Base-by-base conservation (phyloP, 75 land plant genomes). In the Pinus taeda region DNA sequence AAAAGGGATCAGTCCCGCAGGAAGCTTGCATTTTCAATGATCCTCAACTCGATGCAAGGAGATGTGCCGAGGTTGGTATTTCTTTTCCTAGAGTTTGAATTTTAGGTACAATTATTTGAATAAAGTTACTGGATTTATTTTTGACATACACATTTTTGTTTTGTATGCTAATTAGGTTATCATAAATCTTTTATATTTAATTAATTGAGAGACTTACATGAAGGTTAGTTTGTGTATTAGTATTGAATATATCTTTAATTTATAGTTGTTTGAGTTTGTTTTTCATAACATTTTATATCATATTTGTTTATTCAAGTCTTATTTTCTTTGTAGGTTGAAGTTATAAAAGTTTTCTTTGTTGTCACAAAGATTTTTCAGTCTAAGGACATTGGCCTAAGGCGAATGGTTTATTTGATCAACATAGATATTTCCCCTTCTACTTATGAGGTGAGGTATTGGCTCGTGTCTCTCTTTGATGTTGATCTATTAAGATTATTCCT, bases 1-100 rank as follows among this genome's bases (percentile, higher is more conserved):
- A 93, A 90, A 96, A 96, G 79, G 94, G 96, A 17, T 91, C 97
- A 3, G 99, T 96, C 60, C 86, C 93, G 70, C 97, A 96, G 71
- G 99, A 96, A 80, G 97, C 99, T 80, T 88, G 99, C 17, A 97
- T 93, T 26, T 96, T 96, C 87, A 90, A 96, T 77, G 99, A 96
- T 77, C 93, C 99, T 42, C 97, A 93, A 74, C 90, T 96, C 42
- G 95, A 96, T 86, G 74, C 98, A 1, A 86, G 97, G 74, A 83
- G 91, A 77, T 96, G 98, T 79, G 89, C 92, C 30, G 97, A 96
- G 94, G 98, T 95, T 64, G 53, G 18, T 26, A 20, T n/a, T 45
- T 3, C 8, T 3, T 71, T 29, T 18, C 66, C 57, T 57, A 30
- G 17, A 55, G 39, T 8, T 71, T 73, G 17, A 26, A 53, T 39